Percentiles rank a stretch among this genome's conserved stretches.
These are phyloP conservation scores for Salix arbutifolia DNA, from an alignment of 345 rosid genomes.

Conservation along the genomic window DNA sequence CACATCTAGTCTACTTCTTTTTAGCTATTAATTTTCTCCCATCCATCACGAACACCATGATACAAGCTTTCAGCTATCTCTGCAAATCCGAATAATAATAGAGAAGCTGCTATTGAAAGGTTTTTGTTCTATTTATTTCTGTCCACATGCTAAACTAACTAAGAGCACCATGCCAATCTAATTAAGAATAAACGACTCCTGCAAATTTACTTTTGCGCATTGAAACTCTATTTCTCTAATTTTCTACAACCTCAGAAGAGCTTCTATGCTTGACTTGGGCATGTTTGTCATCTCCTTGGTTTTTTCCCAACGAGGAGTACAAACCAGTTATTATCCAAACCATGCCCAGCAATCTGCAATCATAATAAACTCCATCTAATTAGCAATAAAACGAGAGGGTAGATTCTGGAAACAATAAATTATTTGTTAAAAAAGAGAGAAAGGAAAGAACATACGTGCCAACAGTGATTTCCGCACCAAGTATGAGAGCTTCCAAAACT, in stretches of 20 bases:
- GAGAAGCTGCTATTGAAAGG: too few relatives aligned
- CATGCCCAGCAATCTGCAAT: constrained; percentile 36
- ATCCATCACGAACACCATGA: too few relatives aligned
- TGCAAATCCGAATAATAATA: too few relatives aligned
- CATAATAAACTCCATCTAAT: not conserved
- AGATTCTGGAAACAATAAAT: not conserved
- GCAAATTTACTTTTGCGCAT: too few relatives aligned
- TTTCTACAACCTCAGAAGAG: too few relatives aligned
- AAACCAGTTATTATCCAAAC: constrained; percentile 35
- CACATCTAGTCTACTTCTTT: not conserved
- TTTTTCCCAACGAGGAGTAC: constrained; percentile 43
- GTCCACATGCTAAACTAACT: too few relatives aligned
- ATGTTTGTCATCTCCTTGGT: constrained; percentile 19
- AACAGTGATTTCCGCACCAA: constrained; percentile 28
- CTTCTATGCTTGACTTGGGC: not conserved
- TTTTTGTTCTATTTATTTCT: too few relatives aligned
- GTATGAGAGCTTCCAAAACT: constrained; percentile 33
- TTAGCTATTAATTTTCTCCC: too few relatives aligned
- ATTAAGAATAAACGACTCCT: too few relatives aligned
- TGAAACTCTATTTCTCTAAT: too few relatives aligned
- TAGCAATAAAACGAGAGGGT: not conserved
- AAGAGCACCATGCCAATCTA: too few relatives aligned
- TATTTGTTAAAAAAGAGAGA: not conserved
- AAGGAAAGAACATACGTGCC: constrained; percentile 30
- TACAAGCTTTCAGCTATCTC: too few relatives aligned